Percentiles rank a stretch among this genome's conserved stretches.
Conservation (phyloP, 768 basidiomycete species). For the Lentinula detonsa region DNA sequence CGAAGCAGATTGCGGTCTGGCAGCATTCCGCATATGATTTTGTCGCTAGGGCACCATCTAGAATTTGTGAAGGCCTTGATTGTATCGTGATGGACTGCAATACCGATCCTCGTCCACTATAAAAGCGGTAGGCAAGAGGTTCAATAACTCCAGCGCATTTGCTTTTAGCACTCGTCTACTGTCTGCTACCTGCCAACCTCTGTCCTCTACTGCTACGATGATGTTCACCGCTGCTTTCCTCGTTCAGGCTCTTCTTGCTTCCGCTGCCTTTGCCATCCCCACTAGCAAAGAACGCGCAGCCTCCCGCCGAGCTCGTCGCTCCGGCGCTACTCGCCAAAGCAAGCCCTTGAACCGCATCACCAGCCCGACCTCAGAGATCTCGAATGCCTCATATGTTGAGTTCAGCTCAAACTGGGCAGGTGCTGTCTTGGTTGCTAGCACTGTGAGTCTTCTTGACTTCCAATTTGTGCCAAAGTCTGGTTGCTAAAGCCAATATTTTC, state of each 20-base stretch:
- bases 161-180: neutral
- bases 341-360: constrained; percentile 4
- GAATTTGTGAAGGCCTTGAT: neutral
- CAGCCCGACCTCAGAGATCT: neutral
- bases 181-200: constrained; percentile 1
- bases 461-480: neutral
- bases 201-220: neutral
- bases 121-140: neutral
- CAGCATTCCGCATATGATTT: neutral
- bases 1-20: neutral
- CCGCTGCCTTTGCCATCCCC: constrained; percentile 3
- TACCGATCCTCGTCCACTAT: neutral
- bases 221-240: constrained; percentile 2
- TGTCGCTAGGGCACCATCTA: neutral
- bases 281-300: neutral
- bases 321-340: neutral
- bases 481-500: neutral
- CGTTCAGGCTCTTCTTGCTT: neutral
- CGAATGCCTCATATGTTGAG: constrained; percentile 1
- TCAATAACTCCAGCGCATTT: neutral
- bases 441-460: neutral
- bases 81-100: neutral
- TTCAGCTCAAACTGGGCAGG: constrained; percentile 7
- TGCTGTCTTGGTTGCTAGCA: constrained; percentile 3
- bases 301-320: constrained; percentile 2